These are phyloP conservation scores for Solanum sitiens DNA, from an alignment of 257 asterid species.

Conservation along the genomic window DNA sequence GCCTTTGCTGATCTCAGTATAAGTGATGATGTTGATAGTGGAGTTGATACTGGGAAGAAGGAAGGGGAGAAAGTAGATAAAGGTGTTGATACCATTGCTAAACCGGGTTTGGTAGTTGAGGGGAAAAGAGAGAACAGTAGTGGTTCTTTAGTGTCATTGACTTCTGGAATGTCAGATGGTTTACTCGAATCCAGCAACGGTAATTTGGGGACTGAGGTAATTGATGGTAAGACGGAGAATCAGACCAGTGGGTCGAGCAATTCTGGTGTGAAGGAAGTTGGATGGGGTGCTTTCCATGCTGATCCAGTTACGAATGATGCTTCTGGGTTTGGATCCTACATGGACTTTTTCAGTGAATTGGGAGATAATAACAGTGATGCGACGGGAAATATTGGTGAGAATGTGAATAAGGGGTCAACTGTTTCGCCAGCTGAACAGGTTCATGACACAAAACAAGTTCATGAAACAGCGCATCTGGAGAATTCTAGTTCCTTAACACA, in stretches of 20 bases:
- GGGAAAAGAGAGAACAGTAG: constrained; percentile 18
- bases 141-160: constrained; percentile 17
- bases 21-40: constrained; percentile 27
- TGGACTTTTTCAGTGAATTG: constrained; percentile 66
- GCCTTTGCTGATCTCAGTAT: constrained; percentile 64
- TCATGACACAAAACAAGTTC: background rate
- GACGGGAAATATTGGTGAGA: background rate
- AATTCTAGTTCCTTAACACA: constrained; percentile 5
- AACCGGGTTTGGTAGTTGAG: background rate
- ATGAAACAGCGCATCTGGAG: background rate
- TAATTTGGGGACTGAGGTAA: constrained; percentile 22
- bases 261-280: constrained; percentile 73
- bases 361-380: constrained; percentile 37
- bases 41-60: constrained; percentile 2
- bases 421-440: background rate
- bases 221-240: constrained; percentile 5
- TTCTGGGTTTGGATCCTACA: constrained; percentile 60
- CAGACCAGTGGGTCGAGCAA: constrained; percentile 29
- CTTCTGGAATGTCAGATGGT: constrained; percentile 32
- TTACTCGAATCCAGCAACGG: constrained; percentile 17
- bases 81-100: background rate
- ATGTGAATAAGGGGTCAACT: constrained; percentile 10
- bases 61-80: constrained; percentile 18
- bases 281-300: constrained; percentile 72
- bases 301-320: constrained; percentile 29